Percentiles rank a stretch among this genome's conserved stretches.
Evolutionary conservation across 352 stramenopile species (phyloP).

Genomic region (Globisporangium orthogonon): DNA sequence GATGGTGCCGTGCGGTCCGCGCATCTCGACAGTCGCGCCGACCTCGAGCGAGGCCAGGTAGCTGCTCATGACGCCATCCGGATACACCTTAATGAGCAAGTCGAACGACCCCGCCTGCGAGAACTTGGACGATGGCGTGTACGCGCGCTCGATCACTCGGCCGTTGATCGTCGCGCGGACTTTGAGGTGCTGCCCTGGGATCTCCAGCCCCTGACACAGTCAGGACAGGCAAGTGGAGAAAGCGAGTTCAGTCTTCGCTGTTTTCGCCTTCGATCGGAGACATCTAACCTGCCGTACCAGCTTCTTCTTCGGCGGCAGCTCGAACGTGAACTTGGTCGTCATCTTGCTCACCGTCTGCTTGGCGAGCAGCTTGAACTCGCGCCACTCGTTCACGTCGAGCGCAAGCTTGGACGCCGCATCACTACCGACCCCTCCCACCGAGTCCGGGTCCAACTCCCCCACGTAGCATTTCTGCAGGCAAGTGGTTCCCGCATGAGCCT

Average conservation of each 20-base stretch:
- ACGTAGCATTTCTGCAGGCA: slow-evolving; percentile 66
- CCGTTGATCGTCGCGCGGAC: slow-evolving; percentile 69
- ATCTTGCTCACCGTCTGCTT: slow-evolving; percentile 51
- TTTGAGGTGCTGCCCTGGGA: slow-evolving; percentile 78
- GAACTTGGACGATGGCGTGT: slow-evolving; percentile 76
- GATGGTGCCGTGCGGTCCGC: slow-evolving; percentile 58
- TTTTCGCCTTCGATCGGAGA: background rate
- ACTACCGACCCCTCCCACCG: slow-evolving; percentile 10
- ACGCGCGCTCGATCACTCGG: slow-evolving; percentile 67
- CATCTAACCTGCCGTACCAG: slow-evolving; percentile 20
- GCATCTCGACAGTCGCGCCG: slow-evolving; percentile 66
- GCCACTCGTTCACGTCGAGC: slow-evolving; percentile 60
- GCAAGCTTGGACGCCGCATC: slow-evolving; percentile 31
- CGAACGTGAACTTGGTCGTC: slow-evolving; percentile 75
- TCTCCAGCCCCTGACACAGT: slow-evolving; percentile 37
- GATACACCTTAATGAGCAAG: slow-evolving; percentile 75
- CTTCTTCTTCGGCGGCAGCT: slow-evolving; percentile 53
- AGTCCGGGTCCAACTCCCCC: slow-evolving; percentile 53
- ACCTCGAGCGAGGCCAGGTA: slow-evolving; percentile 49
- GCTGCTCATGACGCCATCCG: slow-evolving; percentile 63
- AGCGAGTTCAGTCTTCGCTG: background rate
- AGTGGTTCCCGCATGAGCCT: background rate
- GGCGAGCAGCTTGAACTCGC: slow-evolving; percentile 46
- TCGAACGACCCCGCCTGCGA: slow-evolving; percentile 57
- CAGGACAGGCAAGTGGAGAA: background rate